These are phyloP conservation scores for Cryptococcus wingfieldii DNA, from an alignment of 1,284 basidiomycete species.

Conservation along the genomic window DNA sequence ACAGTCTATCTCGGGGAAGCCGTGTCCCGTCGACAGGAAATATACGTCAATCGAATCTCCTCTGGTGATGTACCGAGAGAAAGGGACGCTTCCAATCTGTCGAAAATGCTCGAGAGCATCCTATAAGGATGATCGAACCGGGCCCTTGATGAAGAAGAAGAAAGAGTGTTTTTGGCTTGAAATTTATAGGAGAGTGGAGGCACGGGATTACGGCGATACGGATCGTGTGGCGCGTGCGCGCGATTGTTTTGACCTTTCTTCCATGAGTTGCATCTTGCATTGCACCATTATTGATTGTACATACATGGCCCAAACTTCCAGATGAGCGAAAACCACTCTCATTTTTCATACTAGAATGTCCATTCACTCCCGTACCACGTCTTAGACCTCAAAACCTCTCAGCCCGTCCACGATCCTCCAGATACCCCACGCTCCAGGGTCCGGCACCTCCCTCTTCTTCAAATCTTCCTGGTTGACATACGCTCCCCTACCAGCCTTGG, in stretches of 20 bases:
- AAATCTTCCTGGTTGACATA: constrained; percentile 75
- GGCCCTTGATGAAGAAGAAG: constrained; percentile 28
- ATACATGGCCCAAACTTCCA: no score
- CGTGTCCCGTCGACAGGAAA: constrained; percentile 45
- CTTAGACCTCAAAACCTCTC: constrained; percentile 26
- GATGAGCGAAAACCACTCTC: no score
- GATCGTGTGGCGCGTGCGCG: no score
- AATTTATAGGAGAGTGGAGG: constrained; percentile 6
- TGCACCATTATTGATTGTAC: no score
- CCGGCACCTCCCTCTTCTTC: constrained; percentile 66
- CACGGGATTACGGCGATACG: not conserved
- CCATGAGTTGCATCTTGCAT: not conserved
- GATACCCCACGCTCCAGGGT: constrained; percentile 88
- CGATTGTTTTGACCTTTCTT: no score
- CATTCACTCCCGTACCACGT: not conserved
- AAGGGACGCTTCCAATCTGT: constrained; percentile 41
- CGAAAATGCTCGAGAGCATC: constrained; percentile 27
- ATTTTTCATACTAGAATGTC: no score
- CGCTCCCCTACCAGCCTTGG: constrained; percentile 83
- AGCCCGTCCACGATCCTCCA: constrained; percentile 39
- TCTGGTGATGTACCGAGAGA: not conserved
- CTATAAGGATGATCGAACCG: constrained; percentile 21
- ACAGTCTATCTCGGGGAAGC: constrained; percentile 31
- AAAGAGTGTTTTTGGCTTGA: not conserved
- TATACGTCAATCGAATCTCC: constrained; percentile 34